phyloP scores from a whole-genome alignment of 148 eudicot species.

The Amaranthus hypochondriacus region DNA sequence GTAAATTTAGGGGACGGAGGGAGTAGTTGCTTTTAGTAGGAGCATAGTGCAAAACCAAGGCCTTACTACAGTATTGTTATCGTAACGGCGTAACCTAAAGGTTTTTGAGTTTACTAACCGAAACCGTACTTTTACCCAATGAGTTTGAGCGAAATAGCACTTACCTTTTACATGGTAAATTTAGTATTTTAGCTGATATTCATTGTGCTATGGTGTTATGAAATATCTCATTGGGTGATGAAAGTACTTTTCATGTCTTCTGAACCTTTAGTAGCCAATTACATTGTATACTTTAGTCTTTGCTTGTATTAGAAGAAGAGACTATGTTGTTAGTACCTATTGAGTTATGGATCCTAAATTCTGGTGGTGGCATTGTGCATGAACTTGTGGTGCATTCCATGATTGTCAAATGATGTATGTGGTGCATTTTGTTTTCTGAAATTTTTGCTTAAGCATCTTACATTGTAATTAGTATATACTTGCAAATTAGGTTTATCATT shows the following conservation, averaged over 20 bases:
- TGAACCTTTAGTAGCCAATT: background rate
- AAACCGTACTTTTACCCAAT: too few relatives aligned
- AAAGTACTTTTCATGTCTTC: background rate
- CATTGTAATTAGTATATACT: too few relatives aligned
- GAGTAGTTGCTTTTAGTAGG: background rate
- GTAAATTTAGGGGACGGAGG: too few relatives aligned
- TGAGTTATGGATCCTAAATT: too few relatives aligned
- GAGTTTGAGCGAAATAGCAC: too few relatives aligned
- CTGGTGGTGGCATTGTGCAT: too few relatives aligned
- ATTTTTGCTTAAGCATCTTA: background rate
- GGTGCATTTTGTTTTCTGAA: background rate
- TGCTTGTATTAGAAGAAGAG: background rate
- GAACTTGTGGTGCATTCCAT: background rate
- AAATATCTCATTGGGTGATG: background rate
- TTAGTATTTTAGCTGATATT: too few relatives aligned
- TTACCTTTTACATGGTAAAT: too few relatives aligned
- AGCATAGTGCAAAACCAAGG: background rate
- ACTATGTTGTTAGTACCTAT: background rate
- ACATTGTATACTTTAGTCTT: background rate
- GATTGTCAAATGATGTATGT: background rate
- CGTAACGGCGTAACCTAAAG: too few relatives aligned
- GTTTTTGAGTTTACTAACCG: too few relatives aligned
- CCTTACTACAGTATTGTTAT: too few relatives aligned
- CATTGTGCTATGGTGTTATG: background rate
- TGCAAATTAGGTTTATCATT: too few relatives aligned